Percentiles rank a stretch among this genome's conserved stretches.
Evolutionary conservation across 73 alveolate genomes (phyloP).

Genomic region (Paramecium octaurelia): DNA sequence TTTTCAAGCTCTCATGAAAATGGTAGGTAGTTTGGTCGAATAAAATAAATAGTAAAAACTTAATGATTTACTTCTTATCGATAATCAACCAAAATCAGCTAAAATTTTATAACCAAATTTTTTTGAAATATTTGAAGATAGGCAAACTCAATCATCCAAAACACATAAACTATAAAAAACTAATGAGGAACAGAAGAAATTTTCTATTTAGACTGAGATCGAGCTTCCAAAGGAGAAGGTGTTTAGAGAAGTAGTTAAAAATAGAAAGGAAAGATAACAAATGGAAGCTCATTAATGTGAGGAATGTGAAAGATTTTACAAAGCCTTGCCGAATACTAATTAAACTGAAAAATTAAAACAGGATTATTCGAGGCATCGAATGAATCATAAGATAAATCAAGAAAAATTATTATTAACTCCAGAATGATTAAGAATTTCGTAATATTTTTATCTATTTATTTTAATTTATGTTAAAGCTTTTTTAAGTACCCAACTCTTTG

Average conservation of each 20-base stretch:
- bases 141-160: neutral
- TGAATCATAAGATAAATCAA: neutral
- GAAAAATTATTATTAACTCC: slow-evolving; percentile 28
- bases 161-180: neutral
- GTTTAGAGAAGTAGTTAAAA: neutral
- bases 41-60: neutral
- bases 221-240: neutral
- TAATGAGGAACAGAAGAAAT: neutral
- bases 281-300: neutral
- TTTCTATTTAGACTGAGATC: neutral
- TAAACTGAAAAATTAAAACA: neutral
- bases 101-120: neutral
- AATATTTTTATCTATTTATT: neutral
- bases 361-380: neutral
- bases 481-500: neutral
- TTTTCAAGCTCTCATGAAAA: neutral
- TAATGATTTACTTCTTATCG: neutral
- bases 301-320: slow-evolving; percentile 22
- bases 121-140: slow-evolving; percentile 19
- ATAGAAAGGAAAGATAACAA: slow-evolving; percentile 6
- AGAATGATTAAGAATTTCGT: neutral
- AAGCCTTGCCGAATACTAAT: neutral
- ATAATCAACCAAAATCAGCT: neutral
- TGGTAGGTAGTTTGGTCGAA: neutral
- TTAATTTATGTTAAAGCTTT: neutral